Conservation (phyloP, 2,329 filamentous ascomycete genomes). For the Tolypocladium nubicola region DNA sequence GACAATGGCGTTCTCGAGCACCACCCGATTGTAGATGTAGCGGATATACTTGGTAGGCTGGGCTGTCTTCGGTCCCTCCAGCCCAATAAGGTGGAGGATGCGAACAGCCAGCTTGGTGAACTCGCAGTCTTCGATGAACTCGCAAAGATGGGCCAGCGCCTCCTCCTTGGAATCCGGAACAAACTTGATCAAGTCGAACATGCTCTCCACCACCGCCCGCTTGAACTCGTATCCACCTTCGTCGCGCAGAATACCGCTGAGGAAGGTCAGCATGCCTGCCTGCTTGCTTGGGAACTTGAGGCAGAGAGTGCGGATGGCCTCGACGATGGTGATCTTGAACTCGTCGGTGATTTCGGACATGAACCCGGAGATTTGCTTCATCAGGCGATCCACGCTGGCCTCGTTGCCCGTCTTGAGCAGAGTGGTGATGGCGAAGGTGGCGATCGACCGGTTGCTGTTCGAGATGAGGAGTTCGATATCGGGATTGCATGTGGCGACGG, state of each 20-base stretch:
- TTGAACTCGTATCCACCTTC: slow-evolving; percentile 99
- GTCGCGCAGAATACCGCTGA: slow-evolving; percentile 91
- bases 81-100: slow-evolving; percentile 84
- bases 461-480: slow-evolving; percentile 96
- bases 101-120: slow-evolving; percentile 96
- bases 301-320: slow-evolving; percentile 91
- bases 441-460: slow-evolving; percentile 93
- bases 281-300: slow-evolving; percentile 98
- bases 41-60: slow-evolving; percentile 98
- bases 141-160: slow-evolving; percentile 88
- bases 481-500: slow-evolving; percentile 87
- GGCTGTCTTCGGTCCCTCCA: slow-evolving; percentile 89
- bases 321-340: slow-evolving; percentile 99
- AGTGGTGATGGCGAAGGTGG: slow-evolving; percentile 96
- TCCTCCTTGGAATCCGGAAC: slow-evolving; percentile 77
- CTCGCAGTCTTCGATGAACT: slow-evolving; percentile 99
- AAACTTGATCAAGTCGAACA: slow-evolving; percentile 99
- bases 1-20: slow-evolving; percentile 93
- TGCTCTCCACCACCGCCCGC: slow-evolving; percentile 93
- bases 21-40: slow-evolving; percentile 98
- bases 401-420: slow-evolving; percentile 98
- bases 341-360: slow-evolving; percentile 99
- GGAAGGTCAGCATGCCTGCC: slow-evolving; percentile 92
- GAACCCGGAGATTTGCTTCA: slow-evolving; percentile 97
- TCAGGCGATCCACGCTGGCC: slow-evolving; percentile 87